Evolutionary conservation across 331 rosid species (phyloP), one percentile per base, ranked within the genome.

Genomic region (Arachis monticola): DNA sequence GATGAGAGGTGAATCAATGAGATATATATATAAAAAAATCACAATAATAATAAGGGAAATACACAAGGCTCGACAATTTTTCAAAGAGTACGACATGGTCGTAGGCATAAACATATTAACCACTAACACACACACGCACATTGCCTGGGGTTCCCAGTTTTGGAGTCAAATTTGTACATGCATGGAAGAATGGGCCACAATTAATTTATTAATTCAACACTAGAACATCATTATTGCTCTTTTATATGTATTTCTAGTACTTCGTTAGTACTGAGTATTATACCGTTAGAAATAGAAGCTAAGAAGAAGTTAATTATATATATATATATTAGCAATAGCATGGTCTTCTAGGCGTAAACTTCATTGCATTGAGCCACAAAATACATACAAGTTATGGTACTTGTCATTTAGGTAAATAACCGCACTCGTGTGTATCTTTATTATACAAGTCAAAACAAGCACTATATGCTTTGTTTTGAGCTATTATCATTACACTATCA

Each of bases 311-410:
- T 79, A 77, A 84, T 80, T 74, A 38, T 38, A 27, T 27, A 27
- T 27, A 27, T 27, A 27, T 27, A 27, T 17, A 27, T 27, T 27
- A 27, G 30, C 30, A 27, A 27, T 27, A 27, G 30, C 85, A 78
- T 76, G 76, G 76, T 65, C 79, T 76, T 73, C 91, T 7, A 73
- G 87, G 79, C 30, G 6, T 10, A 22, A 46, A 0, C 31, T 72
- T 77, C 17, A 72, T 30, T 61, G 83, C 89, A 79, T 85, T 70
- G 96, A 90, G 89, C 96, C 97, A 85, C 88, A 57, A 88, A 84
- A 82, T 77, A 50, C 69, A 75, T 83, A 70, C 73, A 76, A 60
- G 60, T 75, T 61, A 70, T 41, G 41, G 56, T 69, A n/a, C 72
- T 69, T 53, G 81, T 60, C 80, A 8, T 62, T 73, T 76, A 61